phyloP scores from a whole-genome alignment of 2,329 filamentous ascomycete genomes.

The Ploettnerulaceae sp. region DNA sequence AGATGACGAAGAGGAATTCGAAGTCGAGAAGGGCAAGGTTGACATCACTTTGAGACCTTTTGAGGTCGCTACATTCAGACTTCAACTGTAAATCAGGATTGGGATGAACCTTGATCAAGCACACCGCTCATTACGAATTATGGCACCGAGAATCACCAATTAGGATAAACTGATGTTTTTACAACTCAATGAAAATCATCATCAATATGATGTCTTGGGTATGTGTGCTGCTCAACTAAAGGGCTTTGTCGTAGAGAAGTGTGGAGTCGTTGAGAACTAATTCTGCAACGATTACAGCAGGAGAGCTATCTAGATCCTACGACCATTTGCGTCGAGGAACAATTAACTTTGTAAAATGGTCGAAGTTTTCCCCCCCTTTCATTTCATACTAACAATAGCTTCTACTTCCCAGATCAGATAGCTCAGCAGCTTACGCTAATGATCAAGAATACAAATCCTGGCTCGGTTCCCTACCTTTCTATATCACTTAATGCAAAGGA shows the following conservation, averaged over 20 bases:
- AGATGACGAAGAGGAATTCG: constrained; percentile 69
- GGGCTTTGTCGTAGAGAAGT: too few relatives aligned
- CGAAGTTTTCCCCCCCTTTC: too few relatives aligned
- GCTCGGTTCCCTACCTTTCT: constrained; percentile 45
- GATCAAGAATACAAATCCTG: too few relatives aligned
- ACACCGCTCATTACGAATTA: not conserved
- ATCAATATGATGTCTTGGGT: too few relatives aligned
- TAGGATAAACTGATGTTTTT: not conserved
- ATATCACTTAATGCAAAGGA: constrained; percentile 46
- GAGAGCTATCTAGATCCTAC: too few relatives aligned
- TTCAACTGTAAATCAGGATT: constrained; percentile 48
- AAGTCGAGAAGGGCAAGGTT: constrained; percentile 45
- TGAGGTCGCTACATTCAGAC: constrained; percentile 76
- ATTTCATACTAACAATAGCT: too few relatives aligned
- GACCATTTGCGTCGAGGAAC: too few relatives aligned
- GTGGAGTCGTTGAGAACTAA: not conserved
- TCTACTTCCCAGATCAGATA: too few relatives aligned
- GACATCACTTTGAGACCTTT: constrained; percentile 68
- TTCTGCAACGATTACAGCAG: too few relatives aligned
- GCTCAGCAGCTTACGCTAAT: too few relatives aligned
- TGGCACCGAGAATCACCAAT: not conserved
- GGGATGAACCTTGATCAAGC: not conserved
- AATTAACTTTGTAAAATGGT: too few relatives aligned
- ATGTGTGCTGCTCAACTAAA: too few relatives aligned
- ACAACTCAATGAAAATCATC: not conserved